These are phyloP conservation scores for Olyra latifolia DNA, from an alignment of 176 grass and related monocot genomes.

Conservation along the genomic window DNA sequence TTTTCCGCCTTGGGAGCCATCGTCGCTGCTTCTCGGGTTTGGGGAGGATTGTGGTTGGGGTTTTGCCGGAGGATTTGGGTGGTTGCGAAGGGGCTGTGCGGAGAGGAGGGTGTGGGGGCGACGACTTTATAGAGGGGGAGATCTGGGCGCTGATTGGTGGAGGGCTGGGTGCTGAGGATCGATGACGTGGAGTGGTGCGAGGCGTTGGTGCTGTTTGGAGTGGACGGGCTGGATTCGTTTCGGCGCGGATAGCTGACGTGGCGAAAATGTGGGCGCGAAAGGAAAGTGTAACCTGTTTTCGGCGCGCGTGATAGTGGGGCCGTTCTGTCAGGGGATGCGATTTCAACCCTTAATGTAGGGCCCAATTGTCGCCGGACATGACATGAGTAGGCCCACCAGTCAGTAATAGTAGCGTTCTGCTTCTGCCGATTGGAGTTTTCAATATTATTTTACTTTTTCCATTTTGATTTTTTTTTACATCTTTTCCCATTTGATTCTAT, in stretches of 20 bases:
- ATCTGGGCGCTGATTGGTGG: conserved; percentile 18
- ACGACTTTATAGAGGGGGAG: neutral
- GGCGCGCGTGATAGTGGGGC: no score
- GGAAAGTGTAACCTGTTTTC: neutral
- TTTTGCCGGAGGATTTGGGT: neutral
- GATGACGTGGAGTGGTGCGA: neutral
- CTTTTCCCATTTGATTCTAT: no score
- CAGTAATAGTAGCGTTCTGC: no score
- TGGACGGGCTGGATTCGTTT: conserved; percentile 7
- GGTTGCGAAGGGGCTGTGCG: neutral
- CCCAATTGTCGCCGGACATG: neutral
- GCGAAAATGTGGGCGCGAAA: neutral
- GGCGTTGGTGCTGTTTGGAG: accelerated
- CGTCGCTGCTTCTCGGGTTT: neutral
- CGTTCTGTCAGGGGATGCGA: no score
- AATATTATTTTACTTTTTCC: no score
- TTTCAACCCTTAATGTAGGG: neutral
- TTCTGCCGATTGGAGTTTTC: no score
- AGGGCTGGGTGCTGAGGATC: neutral
- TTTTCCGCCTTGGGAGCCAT: conserved; percentile 41
- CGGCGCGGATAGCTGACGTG: neutral
- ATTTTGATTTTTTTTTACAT: no score
- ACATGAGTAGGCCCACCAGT: no score
- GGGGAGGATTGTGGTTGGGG: neutral
- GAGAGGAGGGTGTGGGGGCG: neutral